Evolutionary conservation across 1,284 basidiomycete species (phyloP), one percentile per base, ranked within the genome.

Genomic region (Boletus smithii): DNA sequence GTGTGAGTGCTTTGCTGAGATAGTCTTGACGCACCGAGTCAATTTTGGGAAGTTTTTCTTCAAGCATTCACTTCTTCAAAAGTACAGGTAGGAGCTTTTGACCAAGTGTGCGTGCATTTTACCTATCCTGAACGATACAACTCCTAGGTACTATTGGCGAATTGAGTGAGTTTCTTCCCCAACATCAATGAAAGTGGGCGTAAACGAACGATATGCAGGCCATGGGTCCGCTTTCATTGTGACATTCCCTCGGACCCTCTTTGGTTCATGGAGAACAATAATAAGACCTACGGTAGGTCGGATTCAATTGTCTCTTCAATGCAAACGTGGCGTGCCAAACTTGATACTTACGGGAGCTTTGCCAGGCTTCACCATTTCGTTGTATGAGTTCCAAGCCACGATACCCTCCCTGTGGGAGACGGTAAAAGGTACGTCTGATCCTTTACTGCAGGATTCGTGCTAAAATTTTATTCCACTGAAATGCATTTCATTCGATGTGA

Each of bases 241-340:
- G 84, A 91, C 57, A 54, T 91, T 30, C 72, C 76, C 30, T 85
- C 85, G 52, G 91, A 93, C 59, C 90, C 89, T 0, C 88, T 92
- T 73, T 60, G 83, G 17, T 81, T 81, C 51, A 89, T 92, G 88
- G 71, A 85, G 63, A 77, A 84, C 41, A 71, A 88, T 51, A 76
- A 86, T 49, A 91, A 92, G 63, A 73, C 82, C 2, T 90, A 90
- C 57, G 83, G 82, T 81, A 49, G 30, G 73, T 55, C 3, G 6
- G n/a, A 32, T 26, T 5, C 5, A 10, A 17, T 14, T 14, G 0
- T 2, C n/a, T 17, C 16, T 17, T 14, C n/a, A 17, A 5, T 24
- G 7, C 3, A 18, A 8, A 29, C 20, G 18, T 33, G 34, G 40
- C 16, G 9, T 23, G 18, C 42, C 14, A 10, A 35, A 30, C 2